Evolutionary conservation across 495 filamentous ascomycete genomes (phyloP), one percentile per base, ranked within the genome.

Genomic region (Chaetomidium leptoderma): DNA sequence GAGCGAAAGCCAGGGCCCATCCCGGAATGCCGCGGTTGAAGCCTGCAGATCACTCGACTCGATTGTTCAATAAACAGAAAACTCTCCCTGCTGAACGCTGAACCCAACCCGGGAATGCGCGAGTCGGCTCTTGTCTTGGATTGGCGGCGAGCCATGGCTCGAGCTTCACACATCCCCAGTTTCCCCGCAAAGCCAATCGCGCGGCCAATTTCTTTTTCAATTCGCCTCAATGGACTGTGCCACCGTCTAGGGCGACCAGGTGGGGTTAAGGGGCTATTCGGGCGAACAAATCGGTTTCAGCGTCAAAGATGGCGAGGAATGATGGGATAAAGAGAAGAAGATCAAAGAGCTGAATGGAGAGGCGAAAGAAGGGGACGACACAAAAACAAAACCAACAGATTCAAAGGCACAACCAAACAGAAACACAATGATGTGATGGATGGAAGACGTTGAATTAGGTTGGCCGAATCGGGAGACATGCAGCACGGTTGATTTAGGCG

Each of bases 111-210:
- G 30, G 7, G 7, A 32, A 32, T 8, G 19, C 16, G 36, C 14
- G 19, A 39, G 36, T 39, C 36, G 36, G 36, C 36, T n/a, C 11
- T 13, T 43, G 40, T 9, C 8, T n/a, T 7, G 43, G 43, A 46
- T 46, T 46, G 43, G 24, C 23, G 24, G 21, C 21, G 42, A 16
- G 42, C 10, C 13, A 17, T 45, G 42, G 43, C 43, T 46, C 43
- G 43, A 46, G 43, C 43, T 46, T 46, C n/a, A 8, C 24, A 17
- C 26, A n/a, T n/a, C 42, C 24, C 43, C 24, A 27, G 23, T 6
- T 46, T 27, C 43, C 43, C 43, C 43, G 43, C 43, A 46, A 46
- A 46, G 43, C 43, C 43, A 24, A 27, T 46, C 24, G 43, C 24
- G 14, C 16, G 16, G 40, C 40, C 7, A 21, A 13, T 24, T 23